phyloP scores from a whole-genome alignment of 2,329 filamentous ascomycete species.

The Leptographium galeiforme region DNA sequence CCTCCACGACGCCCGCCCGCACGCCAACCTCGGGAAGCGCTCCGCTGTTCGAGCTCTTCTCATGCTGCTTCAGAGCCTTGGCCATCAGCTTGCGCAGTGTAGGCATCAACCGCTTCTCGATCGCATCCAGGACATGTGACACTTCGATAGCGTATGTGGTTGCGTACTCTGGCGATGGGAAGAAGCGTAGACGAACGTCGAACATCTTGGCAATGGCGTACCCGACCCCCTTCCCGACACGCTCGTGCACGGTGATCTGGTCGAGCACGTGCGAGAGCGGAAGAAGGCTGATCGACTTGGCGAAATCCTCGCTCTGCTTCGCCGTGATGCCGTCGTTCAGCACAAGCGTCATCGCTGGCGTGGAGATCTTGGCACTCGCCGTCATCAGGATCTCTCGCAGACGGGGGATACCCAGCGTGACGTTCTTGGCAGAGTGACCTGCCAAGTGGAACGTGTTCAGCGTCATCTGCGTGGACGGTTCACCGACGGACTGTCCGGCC shows the following conservation, averaged over 20 bases:
- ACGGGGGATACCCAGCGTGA: constrained; percentile 94
- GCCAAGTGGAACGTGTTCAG: constrained; percentile 99
- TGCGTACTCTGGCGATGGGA: constrained; percentile 70
- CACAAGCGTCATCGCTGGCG: constrained; percentile 77
- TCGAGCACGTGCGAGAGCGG: constrained; percentile 76
- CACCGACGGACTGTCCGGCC: constrained; percentile 89
- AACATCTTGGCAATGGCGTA: constrained; percentile 70
- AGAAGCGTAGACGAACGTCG: constrained; percentile 70
- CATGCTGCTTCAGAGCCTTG: constrained; percentile 74
- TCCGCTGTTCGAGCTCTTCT: constrained; percentile 46
- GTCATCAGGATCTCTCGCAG: constrained; percentile 98
- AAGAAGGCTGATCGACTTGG: constrained; percentile 81
- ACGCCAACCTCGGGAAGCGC: constrained; percentile 62
- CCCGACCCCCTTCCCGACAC: constrained; percentile 56
- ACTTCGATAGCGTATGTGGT: constrained; percentile 73
- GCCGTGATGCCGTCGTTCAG: constrained; percentile 58
- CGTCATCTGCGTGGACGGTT: constrained; percentile 98
- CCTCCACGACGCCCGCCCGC: constrained; percentile 39
- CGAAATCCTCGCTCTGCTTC: constrained; percentile 62
- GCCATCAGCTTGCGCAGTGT: constrained; percentile 56
- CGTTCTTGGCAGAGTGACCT: constrained; percentile 95
- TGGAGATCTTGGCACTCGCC: constrained; percentile 76
- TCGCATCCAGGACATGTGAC: constrained; percentile 60
- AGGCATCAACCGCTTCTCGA: constrained; percentile 71
- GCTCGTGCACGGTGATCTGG: constrained; percentile 66